Conservation (phyloP, 768 basidiomycete species). For the Pluteus cervinus region DNA sequence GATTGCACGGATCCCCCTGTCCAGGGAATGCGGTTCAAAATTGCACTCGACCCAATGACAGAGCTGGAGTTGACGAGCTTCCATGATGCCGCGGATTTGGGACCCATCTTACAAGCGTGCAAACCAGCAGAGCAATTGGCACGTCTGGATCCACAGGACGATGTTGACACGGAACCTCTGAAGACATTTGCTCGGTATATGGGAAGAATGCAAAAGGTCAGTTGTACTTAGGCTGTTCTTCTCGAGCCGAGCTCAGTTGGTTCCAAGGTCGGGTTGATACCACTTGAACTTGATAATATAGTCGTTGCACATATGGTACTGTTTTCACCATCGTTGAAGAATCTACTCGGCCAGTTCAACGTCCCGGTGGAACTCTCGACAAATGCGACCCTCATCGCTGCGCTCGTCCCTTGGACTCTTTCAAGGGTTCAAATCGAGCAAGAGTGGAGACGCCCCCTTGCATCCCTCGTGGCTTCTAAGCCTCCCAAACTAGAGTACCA, state of each 20-base stretch:
- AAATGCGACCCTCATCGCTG: conserved; percentile 28
- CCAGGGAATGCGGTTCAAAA: conserved; percentile 42
- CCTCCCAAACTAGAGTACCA: too few species aligned
- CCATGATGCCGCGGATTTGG: conserved; percentile 42
- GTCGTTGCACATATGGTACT: conserved; percentile 51
- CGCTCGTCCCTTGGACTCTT: conserved; percentile 43
- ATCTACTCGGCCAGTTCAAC: conserved; percentile 31
- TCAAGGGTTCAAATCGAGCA: conserved; percentile 24
- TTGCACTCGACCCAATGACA: conserved; percentile 30
- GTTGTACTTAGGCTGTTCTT: conserved; percentile 5
- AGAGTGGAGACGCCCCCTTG: conserved; percentile 17
- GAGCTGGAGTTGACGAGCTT: conserved; percentile 36
- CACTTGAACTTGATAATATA: conserved; percentile 38
- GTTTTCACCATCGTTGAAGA: conserved; percentile 33
- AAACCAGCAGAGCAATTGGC: conserved; percentile 47
- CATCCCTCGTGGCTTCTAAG: background rate
- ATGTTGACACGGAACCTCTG: conserved; percentile 33
- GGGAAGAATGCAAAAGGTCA: conserved; percentile 40
- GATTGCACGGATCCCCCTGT: conserved; percentile 35
- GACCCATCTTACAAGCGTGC: conserved; percentile 42
- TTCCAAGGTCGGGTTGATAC: conserved; percentile 42
- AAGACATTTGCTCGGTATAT: conserved; percentile 39
- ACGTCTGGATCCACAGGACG: conserved; percentile 34
- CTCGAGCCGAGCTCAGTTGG: background rate
- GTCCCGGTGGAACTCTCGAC: conserved; percentile 32